Conservation (phyloP, 2,329 filamentous ascomycete genomes). For the Beauveria sp. region DNA sequence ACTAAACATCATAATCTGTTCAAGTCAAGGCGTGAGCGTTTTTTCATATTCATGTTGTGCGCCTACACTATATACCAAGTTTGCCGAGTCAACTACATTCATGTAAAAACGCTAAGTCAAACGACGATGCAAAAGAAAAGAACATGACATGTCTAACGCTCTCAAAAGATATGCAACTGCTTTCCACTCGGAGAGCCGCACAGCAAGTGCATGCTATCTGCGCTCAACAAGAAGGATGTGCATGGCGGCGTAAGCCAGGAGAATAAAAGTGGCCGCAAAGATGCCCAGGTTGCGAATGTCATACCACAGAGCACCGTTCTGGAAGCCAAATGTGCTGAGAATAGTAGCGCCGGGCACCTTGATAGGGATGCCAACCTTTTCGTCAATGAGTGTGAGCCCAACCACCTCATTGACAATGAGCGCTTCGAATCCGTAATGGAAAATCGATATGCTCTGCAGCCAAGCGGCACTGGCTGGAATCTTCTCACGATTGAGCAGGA, state of each 20-base stretch:
- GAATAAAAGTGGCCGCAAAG: conserved; percentile 74
- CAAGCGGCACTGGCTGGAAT: conserved; percentile 80
- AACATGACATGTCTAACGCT: neutral
- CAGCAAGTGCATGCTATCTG: conserved; percentile 35
- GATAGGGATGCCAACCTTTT: conserved; percentile 94
- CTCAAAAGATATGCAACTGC: neutral
- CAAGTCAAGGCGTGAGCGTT: neutral
- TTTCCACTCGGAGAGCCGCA: neutral
- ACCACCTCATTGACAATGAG: conserved; percentile 96
- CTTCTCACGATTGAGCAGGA: conserved; percentile 88
- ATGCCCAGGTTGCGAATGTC: conserved; percentile 76
- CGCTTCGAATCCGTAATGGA: conserved; percentile 95
- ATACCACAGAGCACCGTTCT: conserved; percentile 76
- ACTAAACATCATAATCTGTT: neutral
- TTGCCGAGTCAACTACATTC: neutral
- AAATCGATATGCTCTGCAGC: conserved; percentile 91
- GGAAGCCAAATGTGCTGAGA: conserved; percentile 88
- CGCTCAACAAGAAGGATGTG: conserved; percentile 89
- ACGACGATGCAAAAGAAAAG: neutral
- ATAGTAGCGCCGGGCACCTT: conserved; percentile 93
- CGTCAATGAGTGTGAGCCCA: conserved; percentile 79
- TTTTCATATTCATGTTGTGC: neutral
- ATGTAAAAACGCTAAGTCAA: conserved; percentile 3
- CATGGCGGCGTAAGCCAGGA: conserved; percentile 88
- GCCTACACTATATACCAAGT: neutral